Conservation (phyloP, 2,329 filamentous ascomycete genomes). For the Phialophora tarda region DNA sequence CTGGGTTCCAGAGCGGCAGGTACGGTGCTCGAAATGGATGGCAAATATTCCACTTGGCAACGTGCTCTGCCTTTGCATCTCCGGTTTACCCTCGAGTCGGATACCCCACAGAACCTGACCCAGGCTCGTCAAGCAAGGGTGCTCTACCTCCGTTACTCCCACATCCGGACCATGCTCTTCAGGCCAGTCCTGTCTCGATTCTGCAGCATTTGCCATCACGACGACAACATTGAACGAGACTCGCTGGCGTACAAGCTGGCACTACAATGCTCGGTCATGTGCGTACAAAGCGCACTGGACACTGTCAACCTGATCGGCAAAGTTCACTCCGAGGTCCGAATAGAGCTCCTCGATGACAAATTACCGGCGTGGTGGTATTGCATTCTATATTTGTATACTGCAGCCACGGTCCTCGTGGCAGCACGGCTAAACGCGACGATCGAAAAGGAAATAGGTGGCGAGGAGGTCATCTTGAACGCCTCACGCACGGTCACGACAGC, state of each 20-base stretch:
- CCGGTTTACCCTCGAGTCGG: neutral
- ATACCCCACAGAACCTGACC: neutral
- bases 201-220: slow-evolving; percentile 13
- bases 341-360: slow-evolving; percentile 38
- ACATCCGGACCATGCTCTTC: slow-evolving; percentile 30
- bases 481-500: slow-evolving; percentile 11
- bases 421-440: slow-evolving; percentile 37
- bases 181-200: slow-evolving; percentile 27
- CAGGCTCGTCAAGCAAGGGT: slow-evolving; percentile 25
- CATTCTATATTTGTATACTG: slow-evolving; percentile 47
- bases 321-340: slow-evolving; percentile 18
- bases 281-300: slow-evolving; percentile 45
- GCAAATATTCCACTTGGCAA: slow-evolving; percentile 19
- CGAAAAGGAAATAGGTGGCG: slow-evolving; percentile 11
- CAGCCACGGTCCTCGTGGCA: slow-evolving; percentile 46
- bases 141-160: slow-evolving; percentile 21
- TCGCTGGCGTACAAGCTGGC: slow-evolving; percentile 20
- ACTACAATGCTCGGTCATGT: slow-evolving; percentile 44
- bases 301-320: slow-evolving; percentile 44
- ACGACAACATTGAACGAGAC: neutral
- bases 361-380: slow-evolving; percentile 49
- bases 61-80: slow-evolving; percentile 19
- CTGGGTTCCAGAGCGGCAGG: slow-evolving; percentile 19
- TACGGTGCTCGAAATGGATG: slow-evolving; percentile 26
- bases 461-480: slow-evolving; percentile 13